Percentiles rank a stretch among this genome's conserved stretches.
Evolutionary conservation across 2,329 filamentous ascomycete genomes (phyloP).

Genomic region (Gremmenia infestans): DNA sequence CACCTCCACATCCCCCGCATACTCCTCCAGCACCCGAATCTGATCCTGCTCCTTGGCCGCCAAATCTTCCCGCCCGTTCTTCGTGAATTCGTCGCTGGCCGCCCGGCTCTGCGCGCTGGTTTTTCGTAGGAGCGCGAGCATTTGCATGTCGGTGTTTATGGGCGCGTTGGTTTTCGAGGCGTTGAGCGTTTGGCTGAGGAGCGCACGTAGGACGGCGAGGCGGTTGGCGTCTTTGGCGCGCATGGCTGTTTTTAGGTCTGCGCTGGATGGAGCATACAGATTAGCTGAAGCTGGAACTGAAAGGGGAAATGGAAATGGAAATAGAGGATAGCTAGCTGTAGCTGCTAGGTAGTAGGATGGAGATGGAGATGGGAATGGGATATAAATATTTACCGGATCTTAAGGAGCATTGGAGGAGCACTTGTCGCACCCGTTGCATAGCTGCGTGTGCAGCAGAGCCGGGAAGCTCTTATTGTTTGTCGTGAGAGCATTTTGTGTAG

Average conservation of each 20-base stretch:
- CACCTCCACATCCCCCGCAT: constrained; percentile 52
- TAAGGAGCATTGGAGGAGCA: constrained; percentile 32
- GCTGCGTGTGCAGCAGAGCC: constrained; percentile 21
- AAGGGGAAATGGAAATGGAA: neutral
- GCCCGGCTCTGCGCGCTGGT: constrained; percentile 52
- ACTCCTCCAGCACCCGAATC: constrained; percentile 59
- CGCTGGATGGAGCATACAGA: constrained; percentile 17
- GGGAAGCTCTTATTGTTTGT: constrained; percentile 18
- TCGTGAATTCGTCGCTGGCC: constrained; percentile 58
- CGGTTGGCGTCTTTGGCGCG: constrained; percentile 58
- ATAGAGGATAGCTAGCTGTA: too few species aligned
- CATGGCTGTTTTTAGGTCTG: constrained; percentile 63
- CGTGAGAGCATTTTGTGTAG: constrained; percentile 16
- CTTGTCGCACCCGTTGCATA: constrained; percentile 26
- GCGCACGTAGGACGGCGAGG: constrained; percentile 61
- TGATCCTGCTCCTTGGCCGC: constrained; percentile 66
- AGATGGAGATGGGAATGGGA: neutral
- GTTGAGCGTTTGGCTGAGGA: constrained; percentile 68
- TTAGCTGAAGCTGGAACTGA: neutral
- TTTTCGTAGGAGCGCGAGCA: constrained; percentile 64
- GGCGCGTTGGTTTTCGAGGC: constrained; percentile 67
- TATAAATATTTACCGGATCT: constrained; percentile 30
- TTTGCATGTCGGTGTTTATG: constrained; percentile 64
- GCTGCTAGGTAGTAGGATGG: neutral
- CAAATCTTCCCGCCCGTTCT: constrained; percentile 61